Evolutionary conservation across 306 rosid genomes (phyloP), one percentile per base, ranked within the genome.

Genomic region (Corylus avellana): DNA sequence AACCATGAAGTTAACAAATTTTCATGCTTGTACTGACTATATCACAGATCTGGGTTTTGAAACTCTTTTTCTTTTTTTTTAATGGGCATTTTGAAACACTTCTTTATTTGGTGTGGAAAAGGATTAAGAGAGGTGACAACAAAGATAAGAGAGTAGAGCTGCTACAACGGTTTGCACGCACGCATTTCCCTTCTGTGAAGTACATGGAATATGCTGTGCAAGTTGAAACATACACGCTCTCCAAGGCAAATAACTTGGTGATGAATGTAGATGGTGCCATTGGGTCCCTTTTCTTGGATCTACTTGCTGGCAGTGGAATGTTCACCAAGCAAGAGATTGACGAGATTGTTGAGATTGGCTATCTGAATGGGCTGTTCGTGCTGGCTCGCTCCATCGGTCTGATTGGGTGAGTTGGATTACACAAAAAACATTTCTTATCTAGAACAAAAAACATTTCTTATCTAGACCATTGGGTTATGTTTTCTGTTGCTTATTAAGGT

Each of bases 91-190:
- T 64, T 32, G 72, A 74, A 72, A 75, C 77, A 47, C 67, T 83
- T 72, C 53, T 78, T 87, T 84, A 27, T 77, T 72, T 80, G 66
- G 79, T 74, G 77, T 83, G 77, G 55, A 80, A 87, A 84, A 96
- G 99, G 93, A 91, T 96, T 87, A 96, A 96, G 96, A 90, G 92
- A 80, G 90, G 99, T 72, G 99, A 93, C 89, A 96, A 93, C 94
- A 89, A 84, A 87, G 98, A 96, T 79, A 91, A 96, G 91, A 89
- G 99, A 86, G 99, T 93, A 66, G 99, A 96, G 90, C 87, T 96
- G 76, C 91, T 96, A 77, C 99, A 96, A 76, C 80, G 48, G 80
- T 96, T 91, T 50, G 98, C 92, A 51, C 94, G 97, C 72, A 90
- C 98, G 1, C 90, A 96, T 87, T 96, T 93, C 88, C 98, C 99